Base-by-base conservation (phyloP, 495 filamentous ascomycete species). In the Penicillium ucsense region DNA sequence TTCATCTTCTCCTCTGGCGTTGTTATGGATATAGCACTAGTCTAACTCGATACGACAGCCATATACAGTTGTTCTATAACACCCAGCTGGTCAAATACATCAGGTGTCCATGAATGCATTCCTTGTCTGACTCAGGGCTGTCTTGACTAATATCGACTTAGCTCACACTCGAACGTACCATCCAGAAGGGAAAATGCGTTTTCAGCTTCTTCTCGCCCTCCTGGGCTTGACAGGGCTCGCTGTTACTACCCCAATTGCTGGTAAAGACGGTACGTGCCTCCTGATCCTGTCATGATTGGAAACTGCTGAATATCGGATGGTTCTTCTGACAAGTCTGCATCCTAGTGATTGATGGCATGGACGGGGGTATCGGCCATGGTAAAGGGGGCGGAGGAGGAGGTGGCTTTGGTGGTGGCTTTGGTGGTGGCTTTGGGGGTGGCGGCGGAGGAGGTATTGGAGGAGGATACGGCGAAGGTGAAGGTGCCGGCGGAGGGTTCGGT, bases 241-340 rank as follows among this genome's bases (percentile, higher is more conserved):
- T 40, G 40, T 57, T 46, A 51, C 54, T 35, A 41, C 48, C 8
- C 54, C 54, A 8, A 36, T 57, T 32, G 47, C 54, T 8, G 35
- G 32, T 4, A 28, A 53, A 20, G 45, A 45, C 20, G 35, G 47
- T 51, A 5, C 29, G 50, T 53, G 5, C 32, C 9, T 30, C 39
- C 29, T 11, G n/a, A 5, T 31, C 38, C 27, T 33, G 9, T 20
- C 31, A 1, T 42, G 31, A 6, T 2, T 2, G 28, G 31, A 43
- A n/a, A 2, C 8, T 31, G 20, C 28, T 11, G 3, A 4, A 11
- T 4, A 35, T 28, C 10, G 20, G 20, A 20, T 20, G 20, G 20
- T 20, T 20, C 32, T 10, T 40, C 37, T n/a, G 38, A 27, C 20
- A 8, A 3, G 4, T 31, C 31, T 12, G 33, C 12, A 37, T 30